These are phyloP conservation scores for Malus hybrid DNA, from an alignment of 331 rosid species.

Conservation along the genomic window DNA sequence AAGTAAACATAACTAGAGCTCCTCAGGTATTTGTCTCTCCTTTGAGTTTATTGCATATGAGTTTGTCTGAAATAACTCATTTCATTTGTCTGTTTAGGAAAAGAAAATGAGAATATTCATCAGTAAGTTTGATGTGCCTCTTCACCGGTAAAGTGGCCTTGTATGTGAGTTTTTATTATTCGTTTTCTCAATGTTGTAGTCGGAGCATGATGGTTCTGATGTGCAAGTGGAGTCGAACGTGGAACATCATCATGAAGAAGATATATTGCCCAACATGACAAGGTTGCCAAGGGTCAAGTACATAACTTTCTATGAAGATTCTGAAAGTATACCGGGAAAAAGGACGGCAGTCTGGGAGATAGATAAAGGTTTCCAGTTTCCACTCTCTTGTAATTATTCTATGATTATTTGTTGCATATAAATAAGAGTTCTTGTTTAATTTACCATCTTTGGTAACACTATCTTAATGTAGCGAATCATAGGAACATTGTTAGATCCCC, in stretches of 20 bases:
- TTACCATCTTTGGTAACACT: conserved; percentile 9
- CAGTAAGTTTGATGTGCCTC: background rate
- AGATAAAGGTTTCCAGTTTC: conserved; percentile 59
- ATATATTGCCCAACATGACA: conserved; percentile 75
- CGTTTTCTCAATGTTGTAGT: conserved; percentile 35
- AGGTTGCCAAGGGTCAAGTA: conserved; percentile 66
- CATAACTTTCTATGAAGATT: conserved; percentile 87
- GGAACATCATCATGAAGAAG: conserved; percentile 59
- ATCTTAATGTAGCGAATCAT: conserved; percentile 77
- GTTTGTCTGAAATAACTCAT: background rate
- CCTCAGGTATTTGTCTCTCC: conserved; percentile 64
- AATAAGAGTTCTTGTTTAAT: background rate
- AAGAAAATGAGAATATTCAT: background rate
- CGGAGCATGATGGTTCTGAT: conserved; percentile 93
- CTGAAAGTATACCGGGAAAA: conserved; percentile 82
- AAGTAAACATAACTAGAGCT: conserved; percentile 90
- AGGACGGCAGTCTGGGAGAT: conserved; percentile 98
- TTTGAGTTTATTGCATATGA: background rate
- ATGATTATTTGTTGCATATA: background rate
- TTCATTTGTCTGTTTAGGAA: background rate
- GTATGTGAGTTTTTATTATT: conserved; percentile 4
- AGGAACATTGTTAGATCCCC: conserved; percentile 95
- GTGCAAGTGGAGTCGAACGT: conserved; percentile 74
- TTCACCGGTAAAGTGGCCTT: background rate
- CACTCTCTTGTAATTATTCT: background rate